These are phyloP conservation scores for Lepidium aucheri DNA, from an alignment of 345 rosid species.

Conservation along the genomic window DNA sequence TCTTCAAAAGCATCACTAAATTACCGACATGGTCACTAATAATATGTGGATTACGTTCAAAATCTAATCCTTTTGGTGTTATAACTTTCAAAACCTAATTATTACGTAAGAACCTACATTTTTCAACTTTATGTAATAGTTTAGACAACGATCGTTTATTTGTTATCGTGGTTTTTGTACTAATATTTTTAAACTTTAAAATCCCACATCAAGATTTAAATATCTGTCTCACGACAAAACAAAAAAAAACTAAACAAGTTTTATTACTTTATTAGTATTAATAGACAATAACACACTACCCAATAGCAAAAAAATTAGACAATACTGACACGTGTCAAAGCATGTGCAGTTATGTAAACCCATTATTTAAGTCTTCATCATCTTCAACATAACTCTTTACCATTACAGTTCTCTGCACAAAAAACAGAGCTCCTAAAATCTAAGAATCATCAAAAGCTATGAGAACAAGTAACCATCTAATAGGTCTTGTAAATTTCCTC, in stretches of 20 bases:
- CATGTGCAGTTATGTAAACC: constrained; percentile 20
- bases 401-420: constrained; percentile 8
- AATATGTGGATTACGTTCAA: constrained; percentile 15
- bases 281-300: constrained; percentile 12
- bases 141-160: neutral
- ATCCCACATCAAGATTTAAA: neutral
- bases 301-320: neutral
- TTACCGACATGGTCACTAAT: constrained; percentile 10
- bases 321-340: constrained; percentile 12
- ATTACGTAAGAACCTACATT: neutral
- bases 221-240: neutral
- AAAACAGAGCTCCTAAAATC: neutral
- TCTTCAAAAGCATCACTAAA: neutral
- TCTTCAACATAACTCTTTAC: neutral
- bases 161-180: no score
- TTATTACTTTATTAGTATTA: neutral
- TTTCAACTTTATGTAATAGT: neutral
- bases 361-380: neutral
- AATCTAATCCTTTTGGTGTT: neutral
- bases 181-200: neutral
- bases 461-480: constrained; percentile 60
- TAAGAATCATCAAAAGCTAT: constrained; percentile 17
- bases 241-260: neutral
- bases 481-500: constrained; percentile 71
- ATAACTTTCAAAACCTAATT: constrained; percentile 2